Base-by-base conservation (phyloP, 768 basidiomycete genomes). In the Xerocomellus chrysenteron region DNA sequence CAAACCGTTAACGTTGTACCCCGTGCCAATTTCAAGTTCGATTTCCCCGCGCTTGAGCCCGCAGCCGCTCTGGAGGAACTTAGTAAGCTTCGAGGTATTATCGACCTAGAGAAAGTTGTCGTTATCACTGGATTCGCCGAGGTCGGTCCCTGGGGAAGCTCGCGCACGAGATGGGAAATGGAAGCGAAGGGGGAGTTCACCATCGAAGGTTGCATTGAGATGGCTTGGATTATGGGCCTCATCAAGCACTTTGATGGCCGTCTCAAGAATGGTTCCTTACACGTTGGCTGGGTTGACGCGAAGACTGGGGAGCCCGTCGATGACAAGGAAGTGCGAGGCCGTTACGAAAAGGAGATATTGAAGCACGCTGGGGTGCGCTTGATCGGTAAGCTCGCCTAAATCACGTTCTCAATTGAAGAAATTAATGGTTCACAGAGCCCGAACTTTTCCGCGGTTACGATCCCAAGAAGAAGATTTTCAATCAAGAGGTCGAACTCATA, bases 161-260 rank as follows among this genome's bases (percentile, higher is more conserved):
- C 96, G 16, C 86, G 97, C 56, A 99, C 97, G 3, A 86, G 97
- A 56, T 99, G 97, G 97, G 97, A 99, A 77, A 98, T 99, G 94
- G 97, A 99, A 71, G 95, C 94, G 45, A 82, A 86, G 45, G 96
- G 97, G n/a, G 87, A 96, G 68, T 89, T 98, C 74, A 94, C 95
- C 2, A 95, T 98, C 64, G 90, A 97, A 72, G 97, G 97, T 19
- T 93, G 92, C 67, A 97, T 99, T 67, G 97, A 99, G 77, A 96
- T 99, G 91, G 95, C 96, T 3, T 99, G 96, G 95, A 87, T 98
- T 74, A 98, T 95, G 92, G 96, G 97, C 41, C 85, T 84, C 76
- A 97, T 98, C 83, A 97, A 95, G 74, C 94, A 99, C 78, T 96
- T 98, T 74, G 92, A 99, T 63, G 97, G 97, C 17, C 94, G 94